phyloP scores from a whole-genome alignment of 768 basidiomycete species.

The Kwoniella dendrophila region DNA sequence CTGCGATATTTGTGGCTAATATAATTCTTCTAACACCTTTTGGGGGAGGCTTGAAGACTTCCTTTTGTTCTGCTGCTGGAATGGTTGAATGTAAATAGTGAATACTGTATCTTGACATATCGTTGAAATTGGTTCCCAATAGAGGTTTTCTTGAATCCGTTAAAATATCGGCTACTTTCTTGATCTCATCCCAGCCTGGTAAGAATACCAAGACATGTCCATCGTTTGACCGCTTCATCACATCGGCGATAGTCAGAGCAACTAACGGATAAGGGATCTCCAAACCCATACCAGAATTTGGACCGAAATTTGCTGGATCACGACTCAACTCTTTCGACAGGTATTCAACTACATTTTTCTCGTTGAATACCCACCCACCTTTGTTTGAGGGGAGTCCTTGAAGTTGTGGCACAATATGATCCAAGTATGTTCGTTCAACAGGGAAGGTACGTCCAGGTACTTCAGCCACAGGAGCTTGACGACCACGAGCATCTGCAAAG shows the following conservation, averaged over 20 bases:
- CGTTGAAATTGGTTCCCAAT: slow-evolving; percentile 66
- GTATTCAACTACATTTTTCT: slow-evolving; percentile 73
- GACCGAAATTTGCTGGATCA: slow-evolving; percentile 40
- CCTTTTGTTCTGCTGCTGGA: slow-evolving; percentile 83
- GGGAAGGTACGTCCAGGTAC: slow-evolving; percentile 92
- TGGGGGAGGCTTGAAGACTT: slow-evolving; percentile 81
- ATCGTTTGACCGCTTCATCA: slow-evolving; percentile 70
- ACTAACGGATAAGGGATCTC: slow-evolving; percentile 81
- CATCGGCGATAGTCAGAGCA: slow-evolving; percentile 77
- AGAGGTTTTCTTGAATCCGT: slow-evolving; percentile 62
- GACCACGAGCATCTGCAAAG: slow-evolving; percentile 65
- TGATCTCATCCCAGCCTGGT: slow-evolving; percentile 70
- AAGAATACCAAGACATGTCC: slow-evolving; percentile 85
- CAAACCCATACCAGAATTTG: slow-evolving; percentile 61
- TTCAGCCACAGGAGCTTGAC: slow-evolving; percentile 71
- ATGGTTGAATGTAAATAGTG: slow-evolving; percentile 88
- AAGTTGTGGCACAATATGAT: slow-evolving; percentile 69
- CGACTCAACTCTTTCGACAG: slow-evolving; percentile 68
- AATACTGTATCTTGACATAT: slow-evolving; percentile 65
- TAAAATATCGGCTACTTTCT: slow-evolving; percentile 65
- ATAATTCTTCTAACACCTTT: slow-evolving; percentile 81
- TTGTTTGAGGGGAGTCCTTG: slow-evolving; percentile 37
- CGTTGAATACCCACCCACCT: slow-evolving; percentile 68
- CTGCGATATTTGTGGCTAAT: slow-evolving; percentile 90
- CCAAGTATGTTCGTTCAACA: slow-evolving; percentile 76